These are phyloP conservation scores for Naganishia sp. DNA, from an alignment of 1,284 basidiomycete genomes.

Conservation along the genomic window DNA sequence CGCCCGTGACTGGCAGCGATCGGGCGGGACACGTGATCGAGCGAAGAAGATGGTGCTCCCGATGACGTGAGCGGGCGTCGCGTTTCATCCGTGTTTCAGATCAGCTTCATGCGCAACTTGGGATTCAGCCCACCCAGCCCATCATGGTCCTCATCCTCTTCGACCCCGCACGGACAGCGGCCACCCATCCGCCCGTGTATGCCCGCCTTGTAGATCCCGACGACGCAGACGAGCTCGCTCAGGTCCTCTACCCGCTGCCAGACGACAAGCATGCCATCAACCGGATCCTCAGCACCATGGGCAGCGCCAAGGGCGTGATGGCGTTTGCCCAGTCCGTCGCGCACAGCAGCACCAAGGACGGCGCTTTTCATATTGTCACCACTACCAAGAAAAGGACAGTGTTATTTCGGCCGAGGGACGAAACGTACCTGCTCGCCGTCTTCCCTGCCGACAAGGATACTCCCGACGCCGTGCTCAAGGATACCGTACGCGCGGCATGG, in stretches of 20 bases:
- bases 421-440: not conserved
- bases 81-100: not conserved
- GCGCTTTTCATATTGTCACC: not conserved
- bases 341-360: not conserved
- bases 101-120: not conserved
- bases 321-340: not conserved
- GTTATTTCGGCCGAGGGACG: not conserved
- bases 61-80: no score
- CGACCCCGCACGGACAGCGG: not conserved
- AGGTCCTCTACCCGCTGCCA: not conserved
- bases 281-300: not conserved
- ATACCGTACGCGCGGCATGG: not conserved
- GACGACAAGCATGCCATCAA: not conserved
- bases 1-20: conserved; percentile 1
- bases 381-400: not conserved
- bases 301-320: conserved; percentile 4
- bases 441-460: not conserved
- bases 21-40: conserved; percentile 14
- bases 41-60: not conserved
- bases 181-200: not conserved
- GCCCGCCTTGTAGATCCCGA: conserved; percentile 4
- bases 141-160: not conserved
- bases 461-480: not conserved
- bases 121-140: not conserved
- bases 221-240: conserved; percentile 13